Base-by-base conservation (phyloP, 2,329 filamentous ascomycete species). In the Corinectria fuckeliana region DNA sequence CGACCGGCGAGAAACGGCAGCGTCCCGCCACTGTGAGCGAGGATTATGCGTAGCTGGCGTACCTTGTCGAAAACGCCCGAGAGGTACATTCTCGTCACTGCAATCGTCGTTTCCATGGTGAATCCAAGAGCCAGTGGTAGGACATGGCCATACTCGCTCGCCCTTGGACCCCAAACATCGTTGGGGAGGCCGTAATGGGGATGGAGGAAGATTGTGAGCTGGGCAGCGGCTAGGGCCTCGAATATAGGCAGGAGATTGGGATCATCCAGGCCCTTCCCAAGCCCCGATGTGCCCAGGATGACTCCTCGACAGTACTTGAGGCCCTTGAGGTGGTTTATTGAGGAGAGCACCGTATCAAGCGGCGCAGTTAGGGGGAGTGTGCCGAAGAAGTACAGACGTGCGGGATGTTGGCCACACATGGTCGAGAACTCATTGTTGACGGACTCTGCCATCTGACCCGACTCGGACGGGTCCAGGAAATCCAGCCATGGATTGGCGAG, bases 401-500 rank as follows among this genome's bases (percentile, higher is more conserved):
- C 88, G 0, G 85, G 85, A 59, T 89, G 84, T 47, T 81, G 73
- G 5, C 78, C 80, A 77, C 93, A 97, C 75, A 92, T 89, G 42
- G 74, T 71, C 49, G 92, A 86, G 51, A 97, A 88, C 65, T 94
- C 91, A 65, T 88, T 80, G 74, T 97, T 97, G 74, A 96, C 88
- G 1, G 80, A 81, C 50, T 71, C 63, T 1, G 92, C 92, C 48
- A 88, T 87, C 26, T 76, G 73, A 2, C 83, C 85, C 0, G 91
- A 90, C 64, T 89, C 85, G 4, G 79, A 74, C 0, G 85, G 72
- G 9, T 80, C 73, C 0, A 97, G 77, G 72, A 96, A 97, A 76
- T 97, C 93, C 2, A 97, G 84, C 93, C 93, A 97, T 0, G 93
- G 93, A 72, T 97, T 97, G 13, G 93, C 93, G 20, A 97, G 86